Evolutionary conservation across 495 filamentous ascomycete genomes (phyloP).

Genomic region (Trichoderma orchidacearum): DNA sequence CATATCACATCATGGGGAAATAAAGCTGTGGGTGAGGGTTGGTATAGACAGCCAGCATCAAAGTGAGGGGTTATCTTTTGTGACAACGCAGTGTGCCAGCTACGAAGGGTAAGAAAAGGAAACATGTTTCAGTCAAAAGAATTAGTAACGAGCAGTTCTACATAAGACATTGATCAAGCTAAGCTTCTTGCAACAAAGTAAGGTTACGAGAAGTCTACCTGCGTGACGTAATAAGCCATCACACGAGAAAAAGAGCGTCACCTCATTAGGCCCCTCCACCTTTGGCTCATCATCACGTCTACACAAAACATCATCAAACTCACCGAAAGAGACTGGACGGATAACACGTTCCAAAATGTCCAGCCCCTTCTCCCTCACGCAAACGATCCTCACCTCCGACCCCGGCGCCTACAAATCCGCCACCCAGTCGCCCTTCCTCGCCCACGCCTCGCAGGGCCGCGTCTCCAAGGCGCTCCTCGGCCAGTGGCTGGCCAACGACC

Average conservation of each 20-base stretch:
- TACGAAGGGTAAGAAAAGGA: no score
- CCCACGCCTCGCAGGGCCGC: constrained; percentile 47
- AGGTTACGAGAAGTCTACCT: neutral
- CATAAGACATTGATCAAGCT: neutral
- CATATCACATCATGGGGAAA: no score
- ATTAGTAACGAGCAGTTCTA: neutral
- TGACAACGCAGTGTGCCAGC: no score
- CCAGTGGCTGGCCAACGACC: constrained; percentile 64
- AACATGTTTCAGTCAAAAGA: no score
- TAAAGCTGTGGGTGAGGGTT: no score
- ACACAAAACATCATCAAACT: neutral
- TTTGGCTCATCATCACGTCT: neutral
- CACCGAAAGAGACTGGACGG: neutral
- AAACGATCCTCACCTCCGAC: constrained; percentile 32
- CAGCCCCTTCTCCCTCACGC: constrained; percentile 28
- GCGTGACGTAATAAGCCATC: neutral
- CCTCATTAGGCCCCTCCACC: no score
- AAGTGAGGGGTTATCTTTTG: no score
- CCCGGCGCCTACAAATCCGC: constrained; percentile 31
- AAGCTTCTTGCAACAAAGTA: neutral
- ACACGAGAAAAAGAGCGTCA: no score
- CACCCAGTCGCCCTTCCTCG: constrained; percentile 57
- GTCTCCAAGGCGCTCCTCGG: constrained; percentile 41
- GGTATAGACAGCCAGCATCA: no score
- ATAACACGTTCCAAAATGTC: neutral